Evolutionary conservation across 768 basidiomycete species (phyloP), one percentile per base, ranked within the genome.

Genomic region (Tricholoma flavovirens): DNA sequence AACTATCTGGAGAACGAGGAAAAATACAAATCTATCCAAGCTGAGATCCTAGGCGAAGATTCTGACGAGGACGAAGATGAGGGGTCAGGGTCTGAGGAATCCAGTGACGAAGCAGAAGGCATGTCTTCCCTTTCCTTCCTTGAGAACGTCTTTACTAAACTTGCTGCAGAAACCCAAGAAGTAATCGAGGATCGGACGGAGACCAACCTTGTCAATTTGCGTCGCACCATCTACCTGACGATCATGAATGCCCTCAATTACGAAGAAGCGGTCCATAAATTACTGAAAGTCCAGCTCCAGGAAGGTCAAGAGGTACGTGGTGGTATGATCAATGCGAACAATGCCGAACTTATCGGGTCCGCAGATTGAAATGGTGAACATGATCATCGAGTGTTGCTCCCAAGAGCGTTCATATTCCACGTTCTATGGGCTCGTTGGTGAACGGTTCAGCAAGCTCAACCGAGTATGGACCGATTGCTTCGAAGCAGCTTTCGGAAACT

Each of bases 331-430:
- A 15, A 12, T 54, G 56, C 8, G 42, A 6, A 1, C 15, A 2
- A 33, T 19, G 17, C 17, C 52, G n/a, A n/a, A 4, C 40, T 29
- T 11, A 22, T 30, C 30, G 24, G 1, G 51, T 17, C 5, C n/a
- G 2, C 65, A 97, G 93, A 89, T 93, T 63, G 96, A 98, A 69
- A 73, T 99, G 56, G 84, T 91, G 69, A 98, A 98, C 78, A 99
- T 99, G 97, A 83, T 99, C 59, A 90, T 99, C 71, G 96, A 98
- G 66, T 99, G 97, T 88, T 98, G 97, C 70, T 98, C 97, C 1
- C 97, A 99, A 76, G 97, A 98, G 70, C 89, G 97, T 12, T 94
- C 96, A 1, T 99, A 98, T 71, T 93, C 91, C 2, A 90, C 81
- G n/a, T 98, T 97, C 78, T 99, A 95, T 66, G 97, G 97, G 11